Percentiles rank a stretch among this genome's conserved stretches.
phyloP scores from a whole-genome alignment of 257 asterid genomes.

The Eucommia ulmoides region DNA sequence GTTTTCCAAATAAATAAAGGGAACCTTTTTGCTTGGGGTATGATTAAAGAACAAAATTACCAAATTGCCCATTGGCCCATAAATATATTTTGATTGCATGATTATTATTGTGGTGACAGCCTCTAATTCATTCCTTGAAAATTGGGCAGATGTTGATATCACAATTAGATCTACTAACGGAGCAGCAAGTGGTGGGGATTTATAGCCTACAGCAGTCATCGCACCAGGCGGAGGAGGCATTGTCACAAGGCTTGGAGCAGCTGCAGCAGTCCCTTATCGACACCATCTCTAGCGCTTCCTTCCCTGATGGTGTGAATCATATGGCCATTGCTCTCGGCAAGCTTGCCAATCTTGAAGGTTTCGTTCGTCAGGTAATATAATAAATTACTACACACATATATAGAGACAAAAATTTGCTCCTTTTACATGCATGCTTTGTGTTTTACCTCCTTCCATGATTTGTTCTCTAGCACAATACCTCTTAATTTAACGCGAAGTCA shows the following conservation, averaged over 20 bases:
- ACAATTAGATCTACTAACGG: slow-evolving; percentile 79
- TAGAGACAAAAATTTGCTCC: no score
- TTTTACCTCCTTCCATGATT: no score
- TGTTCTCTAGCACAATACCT: no score
- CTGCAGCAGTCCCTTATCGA: slow-evolving; percentile 68
- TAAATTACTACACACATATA: no score
- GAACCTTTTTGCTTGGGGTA: neutral
- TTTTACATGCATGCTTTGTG: no score
- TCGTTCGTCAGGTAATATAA: slow-evolving; percentile 87
- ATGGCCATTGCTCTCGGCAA: slow-evolving; percentile 87
- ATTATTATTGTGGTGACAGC: neutral
- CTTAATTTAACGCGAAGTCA: no score
- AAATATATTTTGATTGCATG: neutral
- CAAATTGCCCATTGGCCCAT: neutral
- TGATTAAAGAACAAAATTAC: neutral
- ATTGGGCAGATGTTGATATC: slow-evolving; percentile 49
- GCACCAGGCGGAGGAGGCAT: slow-evolving; percentile 92
- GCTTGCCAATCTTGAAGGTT: slow-evolving; percentile 79
- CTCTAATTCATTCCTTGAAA: neutral
- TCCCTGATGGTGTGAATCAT: slow-evolving; percentile 70
- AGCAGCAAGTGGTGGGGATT: slow-evolving; percentile 83
- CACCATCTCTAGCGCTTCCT: slow-evolving; percentile 43
- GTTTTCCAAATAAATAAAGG: neutral
- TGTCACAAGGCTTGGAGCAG: slow-evolving; percentile 84
- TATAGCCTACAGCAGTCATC: slow-evolving; percentile 82